Percentiles rank a stretch among this genome's conserved stretches.
These are phyloP conservation scores for Circinella umbellata DNA, from an alignment of 371 early-diverging fungal genomes.

Conservation along the genomic window DNA sequence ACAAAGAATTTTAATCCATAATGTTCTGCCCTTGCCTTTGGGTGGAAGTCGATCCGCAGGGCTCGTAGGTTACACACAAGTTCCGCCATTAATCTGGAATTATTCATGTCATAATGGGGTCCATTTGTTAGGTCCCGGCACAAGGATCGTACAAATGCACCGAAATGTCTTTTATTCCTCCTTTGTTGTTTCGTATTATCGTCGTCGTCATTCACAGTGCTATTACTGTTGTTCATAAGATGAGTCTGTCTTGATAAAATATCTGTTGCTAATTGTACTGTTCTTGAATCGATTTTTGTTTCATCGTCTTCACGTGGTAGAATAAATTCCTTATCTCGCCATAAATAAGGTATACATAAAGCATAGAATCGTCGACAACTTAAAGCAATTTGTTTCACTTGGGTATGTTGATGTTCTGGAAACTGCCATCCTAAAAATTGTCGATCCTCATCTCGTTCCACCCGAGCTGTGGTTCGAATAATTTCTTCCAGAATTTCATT, in stretches of 20 bases:
- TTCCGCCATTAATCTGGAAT: slow-evolving; percentile 45
- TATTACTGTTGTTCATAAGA: slow-evolving; percentile 20
- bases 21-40: slow-evolving; percentile 36
- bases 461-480: slow-evolving; percentile 27
- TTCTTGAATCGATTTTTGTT: slow-evolving; percentile 15
- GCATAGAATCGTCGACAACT: slow-evolving; percentile 42
- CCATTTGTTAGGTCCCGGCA: slow-evolving; percentile 45
- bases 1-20: slow-evolving; percentile 48
- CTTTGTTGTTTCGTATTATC: no score
- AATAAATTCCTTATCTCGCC: slow-evolving; percentile 57
- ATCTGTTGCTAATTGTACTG: slow-evolving; percentile 43
- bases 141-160: slow-evolving; percentile 46
- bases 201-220: neutral
- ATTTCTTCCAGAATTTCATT: slow-evolving; percentile 45
- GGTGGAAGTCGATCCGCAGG: slow-evolving; percentile 51
- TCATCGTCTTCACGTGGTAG: slow-evolving; percentile 43
- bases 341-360: slow-evolving; percentile 45
- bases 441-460: slow-evolving; percentile 19
- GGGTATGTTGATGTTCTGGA: slow-evolving; percentile 38
- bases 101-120: slow-evolving; percentile 41
- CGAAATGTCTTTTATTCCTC: slow-evolving; percentile 20
- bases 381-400: slow-evolving; percentile 41
- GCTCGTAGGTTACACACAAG: slow-evolving; percentile 43
- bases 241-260: slow-evolving; percentile 33
- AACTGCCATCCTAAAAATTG: slow-evolving; percentile 48